Percentiles rank a stretch among this genome's conserved stretches.
Evolutionary conservation across 2,329 filamentous ascomycete species (phyloP).

Genomic region (Aspergillus fischeri): DNA sequence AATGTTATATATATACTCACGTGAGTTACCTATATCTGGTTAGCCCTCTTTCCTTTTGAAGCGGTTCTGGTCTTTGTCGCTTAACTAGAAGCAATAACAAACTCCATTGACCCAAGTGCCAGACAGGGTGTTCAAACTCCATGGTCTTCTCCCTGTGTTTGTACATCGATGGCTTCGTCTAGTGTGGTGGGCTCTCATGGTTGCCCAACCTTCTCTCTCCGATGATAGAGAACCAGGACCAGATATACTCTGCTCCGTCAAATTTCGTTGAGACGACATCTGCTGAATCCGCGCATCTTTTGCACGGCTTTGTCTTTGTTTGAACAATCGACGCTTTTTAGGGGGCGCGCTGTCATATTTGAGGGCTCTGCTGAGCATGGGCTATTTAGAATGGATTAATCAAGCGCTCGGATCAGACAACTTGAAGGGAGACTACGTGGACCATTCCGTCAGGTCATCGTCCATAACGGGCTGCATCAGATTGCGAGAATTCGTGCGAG

Average conservation of each 20-base stretch:
- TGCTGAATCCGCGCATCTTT: not conserved
- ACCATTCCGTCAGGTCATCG: constrained; percentile 16
- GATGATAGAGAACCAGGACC: not conserved
- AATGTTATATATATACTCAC: not conserved
- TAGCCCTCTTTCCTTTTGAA: not conserved
- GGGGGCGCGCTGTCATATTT: not conserved
- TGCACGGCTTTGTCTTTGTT: not conserved
- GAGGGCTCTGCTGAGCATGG: not conserved
- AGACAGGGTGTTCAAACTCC: not conserved
- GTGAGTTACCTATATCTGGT: not conserved
- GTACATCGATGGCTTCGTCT: not conserved
- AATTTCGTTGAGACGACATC: not conserved
- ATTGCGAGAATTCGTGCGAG: constrained; percentile 13
- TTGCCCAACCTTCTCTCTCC: not conserved
- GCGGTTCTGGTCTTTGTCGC: not conserved
- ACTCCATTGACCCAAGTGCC: not conserved
- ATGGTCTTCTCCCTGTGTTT: not conserved
- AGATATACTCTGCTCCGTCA: not conserved
- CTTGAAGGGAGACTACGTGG: constrained; percentile 25
- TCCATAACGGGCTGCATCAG: constrained; percentile 15
- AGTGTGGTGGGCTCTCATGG: not conserved
- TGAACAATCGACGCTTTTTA: not conserved
- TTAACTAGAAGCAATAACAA: not conserved
- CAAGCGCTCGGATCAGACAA: constrained; percentile 10
- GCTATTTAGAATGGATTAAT: not conserved